phyloP scores from a whole-genome alignment of 495 filamentous ascomycete species.

The Xylaria acuta region DNA sequence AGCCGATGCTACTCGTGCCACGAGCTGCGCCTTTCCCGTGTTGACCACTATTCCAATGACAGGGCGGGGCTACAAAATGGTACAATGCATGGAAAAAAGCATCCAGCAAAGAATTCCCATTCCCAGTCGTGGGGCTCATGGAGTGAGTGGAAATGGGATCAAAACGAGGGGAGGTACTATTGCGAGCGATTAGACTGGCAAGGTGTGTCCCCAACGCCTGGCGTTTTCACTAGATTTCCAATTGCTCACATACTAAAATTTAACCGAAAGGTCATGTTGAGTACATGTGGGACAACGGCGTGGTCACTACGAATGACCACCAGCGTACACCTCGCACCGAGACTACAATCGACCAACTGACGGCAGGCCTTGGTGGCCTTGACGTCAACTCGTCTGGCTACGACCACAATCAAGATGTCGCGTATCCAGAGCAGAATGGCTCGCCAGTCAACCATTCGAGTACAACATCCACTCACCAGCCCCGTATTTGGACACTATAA shows the following conservation, averaged over 20 bases:
- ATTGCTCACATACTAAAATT: slow-evolving; percentile 31
- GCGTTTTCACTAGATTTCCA: slow-evolving; percentile 14
- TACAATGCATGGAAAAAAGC: slow-evolving; percentile 42
- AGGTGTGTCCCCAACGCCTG: slow-evolving; percentile 33
- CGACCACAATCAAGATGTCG: slow-evolving; percentile 25
- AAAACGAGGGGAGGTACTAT: slow-evolving; percentile 36
- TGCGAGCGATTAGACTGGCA: slow-evolving; percentile 34
- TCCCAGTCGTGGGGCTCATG: slow-evolving; percentile 35
- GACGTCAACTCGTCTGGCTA: slow-evolving; percentile 30
- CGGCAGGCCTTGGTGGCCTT: slow-evolving; percentile 30
- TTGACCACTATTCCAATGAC: slow-evolving; percentile 23
- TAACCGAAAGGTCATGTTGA: slow-evolving; percentile 33
- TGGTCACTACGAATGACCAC: not conserved
- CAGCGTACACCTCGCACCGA: slow-evolving; percentile 39
- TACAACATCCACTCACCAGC: not conserved
- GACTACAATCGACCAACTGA: slow-evolving; percentile 32
- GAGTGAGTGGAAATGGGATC: slow-evolving; percentile 42
- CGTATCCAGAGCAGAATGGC: slow-evolving; percentile 27
- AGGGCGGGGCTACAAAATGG: slow-evolving; percentile 37
- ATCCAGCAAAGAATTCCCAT: slow-evolving; percentile 33
- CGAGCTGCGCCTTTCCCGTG: slow-evolving; percentile 23
- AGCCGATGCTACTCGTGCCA: slow-evolving; percentile 25
- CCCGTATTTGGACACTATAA: not conserved
- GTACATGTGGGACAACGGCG: slow-evolving; percentile 28
- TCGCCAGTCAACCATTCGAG: slow-evolving; percentile 29